A percentile compares a stretch with the other conserved stretches of the same genome.
Conservation (phyloP, 2,329 filamentous ascomycete genomes). For the Chaetomiaceae sp. region DNA sequence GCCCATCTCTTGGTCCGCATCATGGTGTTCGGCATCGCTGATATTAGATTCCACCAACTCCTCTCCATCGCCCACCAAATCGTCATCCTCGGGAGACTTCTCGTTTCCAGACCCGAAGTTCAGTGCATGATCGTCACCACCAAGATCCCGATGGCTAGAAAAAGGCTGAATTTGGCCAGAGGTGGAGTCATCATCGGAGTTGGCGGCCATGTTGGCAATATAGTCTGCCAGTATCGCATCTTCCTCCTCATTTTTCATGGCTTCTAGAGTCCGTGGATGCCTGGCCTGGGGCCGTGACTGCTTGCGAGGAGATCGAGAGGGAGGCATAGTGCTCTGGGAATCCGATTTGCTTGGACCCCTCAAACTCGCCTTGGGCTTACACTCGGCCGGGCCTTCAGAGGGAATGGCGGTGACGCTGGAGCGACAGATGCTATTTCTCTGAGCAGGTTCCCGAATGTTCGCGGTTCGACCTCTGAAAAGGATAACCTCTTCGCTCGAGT, state of each 20-base stretch:
- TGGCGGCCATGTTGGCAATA: constrained; percentile 59
- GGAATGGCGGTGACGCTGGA: not conserved
- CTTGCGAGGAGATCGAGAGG: not conserved
- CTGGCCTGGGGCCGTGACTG: constrained; percentile 1
- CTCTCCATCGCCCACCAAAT: constrained; percentile 28
- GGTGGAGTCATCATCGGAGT: constrained; percentile 32
- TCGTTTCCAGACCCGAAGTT: constrained; percentile 32
- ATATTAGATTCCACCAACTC: not conserved
- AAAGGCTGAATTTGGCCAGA: constrained; percentile 26
- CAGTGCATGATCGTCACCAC: constrained; percentile 41
- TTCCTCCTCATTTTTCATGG: constrained; percentile 31
- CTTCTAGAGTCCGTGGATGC: not conserved
- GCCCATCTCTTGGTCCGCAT: constrained; percentile 42
- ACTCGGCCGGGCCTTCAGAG: not conserved
- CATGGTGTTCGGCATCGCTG: constrained; percentile 20
- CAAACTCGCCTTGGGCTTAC: not conserved
- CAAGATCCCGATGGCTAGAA: constrained; percentile 38
- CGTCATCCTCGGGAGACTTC: constrained; percentile 37
- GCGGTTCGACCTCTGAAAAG: constrained; percentile 48
- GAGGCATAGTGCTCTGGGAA: not conserved
- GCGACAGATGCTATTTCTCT: not conserved
- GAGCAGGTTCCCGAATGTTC: constrained; percentile 6
- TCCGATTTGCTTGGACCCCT: not conserved
- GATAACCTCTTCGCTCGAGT: constrained; percentile 71
- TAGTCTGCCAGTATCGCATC: constrained; percentile 64